Evolutionary conservation across 441 rosid species (phyloP), one percentile per base, ranked within the genome.

Genomic region (Adansonia gregorii): DNA sequence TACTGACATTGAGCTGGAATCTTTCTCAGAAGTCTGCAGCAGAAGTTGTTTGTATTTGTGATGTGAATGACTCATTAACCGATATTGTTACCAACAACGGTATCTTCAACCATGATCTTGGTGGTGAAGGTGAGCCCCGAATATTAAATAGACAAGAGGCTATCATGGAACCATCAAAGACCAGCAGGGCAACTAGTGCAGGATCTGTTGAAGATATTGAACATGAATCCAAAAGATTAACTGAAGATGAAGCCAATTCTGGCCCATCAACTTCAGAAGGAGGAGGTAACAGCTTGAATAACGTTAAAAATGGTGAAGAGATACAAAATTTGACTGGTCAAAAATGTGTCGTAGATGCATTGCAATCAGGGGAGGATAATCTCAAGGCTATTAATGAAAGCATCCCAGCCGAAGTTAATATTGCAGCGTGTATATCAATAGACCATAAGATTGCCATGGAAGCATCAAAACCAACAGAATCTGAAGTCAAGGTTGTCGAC

Each of bases 1-100:
- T 56, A 77, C 54, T 76, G 78, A 80, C 79, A 55, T 74, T 45
- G 45, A 70, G 78, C 77, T 74, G 48, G 79, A 70, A 72, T 73
- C 68, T 73, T 75, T 70, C 43, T 51, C 82, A 77, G 66, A 65
- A 63, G 31, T 70, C 80, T 12, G 39, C 68, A 15, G 41, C 73
- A 59, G 65, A 60, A 20, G 74, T 41, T 65, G 39, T 52, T 27
- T 22, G 19, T 2, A 35, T 4, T 3, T 1, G 41, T 10, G 20
- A 66, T n/a, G 52, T 24, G 39, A 78, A 69, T 71, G 77, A 71
- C 46, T 20, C 67, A 3, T 49, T 43, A 59, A 51, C 48, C 10
- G 46, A 17, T 46, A 54, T 74, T 24, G 22, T 56, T 55, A 77
- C 22, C 51, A 76, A 64, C n/a, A 70, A 52, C 19, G 82, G 65